Conservation (phyloP, 148 eudicot genomes). For the Heliosperma pusillum region DNA sequence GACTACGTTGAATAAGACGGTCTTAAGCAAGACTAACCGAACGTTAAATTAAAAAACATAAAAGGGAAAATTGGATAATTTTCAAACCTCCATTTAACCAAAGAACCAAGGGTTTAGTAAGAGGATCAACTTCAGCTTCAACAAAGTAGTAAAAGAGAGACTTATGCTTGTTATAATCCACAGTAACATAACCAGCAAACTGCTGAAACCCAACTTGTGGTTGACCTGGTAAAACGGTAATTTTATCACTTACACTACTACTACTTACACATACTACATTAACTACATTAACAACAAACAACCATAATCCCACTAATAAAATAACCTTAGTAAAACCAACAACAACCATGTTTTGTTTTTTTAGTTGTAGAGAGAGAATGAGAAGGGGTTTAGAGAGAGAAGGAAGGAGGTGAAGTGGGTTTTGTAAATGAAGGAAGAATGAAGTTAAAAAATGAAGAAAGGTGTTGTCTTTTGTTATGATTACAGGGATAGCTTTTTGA, state of each 20-base stretch:
- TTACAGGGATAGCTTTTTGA: constrained; percentile 23
- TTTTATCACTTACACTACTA: constrained; percentile 38
- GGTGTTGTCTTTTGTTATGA: constrained; percentile 37
- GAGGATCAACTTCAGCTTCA: constrained; percentile 71
- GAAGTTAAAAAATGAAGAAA: constrained; percentile 7
- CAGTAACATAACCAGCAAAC: constrained; percentile 75
- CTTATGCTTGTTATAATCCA: constrained; percentile 61
- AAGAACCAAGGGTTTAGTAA: constrained; percentile 81
- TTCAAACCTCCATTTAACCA: constrained; percentile 94
- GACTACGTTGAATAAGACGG: not conserved
- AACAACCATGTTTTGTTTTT: not conserved
- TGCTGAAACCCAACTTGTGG: constrained; percentile 77
- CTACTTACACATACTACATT: constrained; percentile 11
- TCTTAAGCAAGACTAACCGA: not conserved
- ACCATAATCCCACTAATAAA: not conserved
- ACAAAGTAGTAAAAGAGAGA: constrained; percentile 87
- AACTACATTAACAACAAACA: constrained; percentile 9
- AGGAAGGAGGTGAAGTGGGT: not conserved
- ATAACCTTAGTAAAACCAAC: constrained; percentile 12
- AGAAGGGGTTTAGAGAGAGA: not conserved
- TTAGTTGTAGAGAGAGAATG: not conserved
- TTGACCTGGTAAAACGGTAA: constrained; percentile 67
- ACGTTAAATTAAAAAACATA: too few relatives aligned
- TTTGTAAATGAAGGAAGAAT: not conserved
- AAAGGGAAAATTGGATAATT: not conserved